A percentile compares a stretch with the other conserved stretches of the same genome.
These are phyloP conservation scores for Umbellularia californica DNA, from an alignment of 164 flowering plant species.

Conservation along the genomic window DNA sequence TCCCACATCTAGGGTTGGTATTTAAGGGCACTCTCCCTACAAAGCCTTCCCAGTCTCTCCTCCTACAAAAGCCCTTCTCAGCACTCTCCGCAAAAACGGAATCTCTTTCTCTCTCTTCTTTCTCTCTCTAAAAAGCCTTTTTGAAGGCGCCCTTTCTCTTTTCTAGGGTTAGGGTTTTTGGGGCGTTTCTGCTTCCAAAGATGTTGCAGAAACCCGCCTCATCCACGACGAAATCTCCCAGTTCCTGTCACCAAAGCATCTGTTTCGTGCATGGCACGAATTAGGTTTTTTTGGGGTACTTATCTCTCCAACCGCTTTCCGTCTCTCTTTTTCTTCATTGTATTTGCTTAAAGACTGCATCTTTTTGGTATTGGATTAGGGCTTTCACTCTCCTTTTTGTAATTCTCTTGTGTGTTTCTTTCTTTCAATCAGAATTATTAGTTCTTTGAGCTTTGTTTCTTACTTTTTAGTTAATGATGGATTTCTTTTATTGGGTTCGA, in stretches of 20 bases:
- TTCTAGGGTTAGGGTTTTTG: conserved; percentile 31
- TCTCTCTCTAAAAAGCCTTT: conserved; percentile 8
- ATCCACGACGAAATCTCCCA: conserved; percentile 3
- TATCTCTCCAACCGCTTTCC: neutral
- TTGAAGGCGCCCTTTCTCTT: neutral
- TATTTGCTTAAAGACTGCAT: neutral
- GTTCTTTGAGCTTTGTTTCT: neutral
- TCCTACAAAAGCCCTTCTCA: neutral
- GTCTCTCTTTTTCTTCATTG: neutral
- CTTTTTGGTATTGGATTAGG: neutral
- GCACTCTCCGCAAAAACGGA: neutral
- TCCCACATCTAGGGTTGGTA: neutral
- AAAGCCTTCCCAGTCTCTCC: too few species aligned
- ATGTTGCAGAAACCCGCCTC: conserved; percentile 21
- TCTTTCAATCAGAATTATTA: neutral
- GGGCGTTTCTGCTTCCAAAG: conserved; percentile 24
- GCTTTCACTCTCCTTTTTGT: neutral
- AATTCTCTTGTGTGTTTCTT: neutral
- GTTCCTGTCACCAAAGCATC: neutral
- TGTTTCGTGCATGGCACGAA: conserved; percentile 12
- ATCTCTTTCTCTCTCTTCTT: conserved; percentile 9
- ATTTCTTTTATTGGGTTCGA: too few species aligned
- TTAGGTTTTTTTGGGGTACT: conserved; percentile 10
- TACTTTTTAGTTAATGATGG: neutral
- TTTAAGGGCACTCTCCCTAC: neutral